These are phyloP conservation scores for Acacia concinna DNA, from an alignment of 331 rosid genomes.

Conservation along the genomic window DNA sequence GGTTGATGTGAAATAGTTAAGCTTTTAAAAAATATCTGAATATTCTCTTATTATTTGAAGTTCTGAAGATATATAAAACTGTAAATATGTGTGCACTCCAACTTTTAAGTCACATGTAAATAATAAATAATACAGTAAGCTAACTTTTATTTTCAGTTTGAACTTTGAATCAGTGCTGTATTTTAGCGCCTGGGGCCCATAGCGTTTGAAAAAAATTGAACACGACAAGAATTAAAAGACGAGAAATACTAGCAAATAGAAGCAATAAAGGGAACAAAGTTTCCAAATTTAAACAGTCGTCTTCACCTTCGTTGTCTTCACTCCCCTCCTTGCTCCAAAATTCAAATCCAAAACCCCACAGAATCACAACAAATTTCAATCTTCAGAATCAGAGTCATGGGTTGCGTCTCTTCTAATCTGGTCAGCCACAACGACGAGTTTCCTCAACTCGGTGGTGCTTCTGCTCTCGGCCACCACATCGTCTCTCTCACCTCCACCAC, in stretches of 20 bases:
- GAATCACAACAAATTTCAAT: not conserved
- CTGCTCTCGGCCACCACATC: conserved; percentile 84
- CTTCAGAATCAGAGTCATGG: conserved; percentile 40
- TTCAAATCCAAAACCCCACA: conserved; percentile 25
- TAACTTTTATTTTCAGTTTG: not conserved
- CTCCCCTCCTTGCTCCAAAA: not conserved
- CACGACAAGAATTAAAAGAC: not conserved
- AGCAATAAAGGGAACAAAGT: not conserved
- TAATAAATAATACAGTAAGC: too few relatives aligned
- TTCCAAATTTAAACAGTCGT: not conserved
- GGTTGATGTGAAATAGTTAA: not conserved
- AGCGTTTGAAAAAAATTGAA: conserved; percentile 47
- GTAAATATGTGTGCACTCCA: not conserved
- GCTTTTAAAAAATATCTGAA: too few relatives aligned
- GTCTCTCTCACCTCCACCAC: conserved; percentile 95
- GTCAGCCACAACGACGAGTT: conserved; percentile 75
- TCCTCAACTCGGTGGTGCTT: conserved; percentile 53
- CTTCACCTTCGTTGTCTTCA: conserved; percentile 7
- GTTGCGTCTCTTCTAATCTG: conserved; percentile 83
- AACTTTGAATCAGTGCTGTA: conserved; percentile 37
- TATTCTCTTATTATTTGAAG: too few relatives aligned
- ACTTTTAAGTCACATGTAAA: not conserved
- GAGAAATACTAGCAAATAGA: too few relatives aligned
- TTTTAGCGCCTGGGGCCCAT: conserved; percentile 47
- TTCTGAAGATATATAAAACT: too few relatives aligned